Base-by-base conservation (phyloP, 805 yeast species). In the Ogataea philodendri region DNA sequence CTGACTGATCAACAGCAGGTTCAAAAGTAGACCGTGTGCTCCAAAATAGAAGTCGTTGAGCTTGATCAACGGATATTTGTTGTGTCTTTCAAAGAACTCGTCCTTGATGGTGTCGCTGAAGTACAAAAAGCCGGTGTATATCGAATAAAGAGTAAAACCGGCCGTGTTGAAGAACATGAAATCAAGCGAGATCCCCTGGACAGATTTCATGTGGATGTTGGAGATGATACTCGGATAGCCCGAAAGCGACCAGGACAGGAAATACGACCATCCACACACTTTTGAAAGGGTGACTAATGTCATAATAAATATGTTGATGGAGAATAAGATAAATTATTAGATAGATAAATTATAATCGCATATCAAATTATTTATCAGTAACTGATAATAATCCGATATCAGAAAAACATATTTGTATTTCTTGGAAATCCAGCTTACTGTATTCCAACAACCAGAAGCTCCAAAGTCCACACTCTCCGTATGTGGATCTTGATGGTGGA, bases 381-480 rank as follows among this genome's bases (percentile, higher is more conserved):
- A 18, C 13, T 15, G 15, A 28, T 13, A 18, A 10, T n/a, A 8
- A 9, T n/a, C n/a, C n/a, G n/a, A n/a, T n/a, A n/a, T n/a, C n/a
- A n/a, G 14, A 28, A 18, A 13, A 13, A 25, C 17, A n/a, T n/a
- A n/a, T n/a, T n/a, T n/a, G n/a, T n/a, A n/a, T n/a, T n/a, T n/a
- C n/a, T n/a, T 21, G 22, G 22, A 21, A 21, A 16, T 17, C 5
- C 6, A 4, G 9, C 9, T 14, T 24, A 76, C 45, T 78, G 87
- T 15, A 85, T 87, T 5, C 96, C 97, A 31, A 89, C 72, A 11
- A 90, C 93, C 17, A 90, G 81, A 44, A 93, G 70, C 62, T 93
- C 98, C 47, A 93, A 69, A 2, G 98, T 93, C 98, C 98, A 93
- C 13, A 90, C 97, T 48, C 97, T 72, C 48, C 98, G 77, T 39